phyloP scores from a whole-genome alignment of 1,284 basidiomycete species.

The Ganoderma meredithae region DNA sequence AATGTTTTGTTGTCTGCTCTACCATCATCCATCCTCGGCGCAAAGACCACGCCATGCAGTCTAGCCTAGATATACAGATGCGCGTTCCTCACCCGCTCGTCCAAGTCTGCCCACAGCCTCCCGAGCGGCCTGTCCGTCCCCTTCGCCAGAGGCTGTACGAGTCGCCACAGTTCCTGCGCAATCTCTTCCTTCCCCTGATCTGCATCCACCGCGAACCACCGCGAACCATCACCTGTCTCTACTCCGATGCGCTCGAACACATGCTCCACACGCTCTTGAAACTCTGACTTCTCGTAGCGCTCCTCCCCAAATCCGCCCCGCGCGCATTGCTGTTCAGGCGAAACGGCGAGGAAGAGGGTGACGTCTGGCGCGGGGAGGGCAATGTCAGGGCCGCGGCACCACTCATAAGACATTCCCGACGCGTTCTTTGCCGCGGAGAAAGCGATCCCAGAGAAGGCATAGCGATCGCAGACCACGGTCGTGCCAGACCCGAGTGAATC shows the following conservation, averaged over 20 bases:
- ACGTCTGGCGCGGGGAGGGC: constrained; percentile 91
- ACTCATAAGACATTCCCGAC: constrained; percentile 59
- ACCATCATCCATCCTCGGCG: not conserved
- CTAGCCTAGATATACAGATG: constrained; percentile 38
- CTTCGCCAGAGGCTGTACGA: constrained; percentile 52
- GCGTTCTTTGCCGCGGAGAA: constrained; percentile 89
- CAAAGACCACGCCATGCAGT: constrained; percentile 15
- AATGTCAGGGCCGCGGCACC: constrained; percentile 88
- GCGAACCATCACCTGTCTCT: constrained; percentile 52
- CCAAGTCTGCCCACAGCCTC: constrained; percentile 52
- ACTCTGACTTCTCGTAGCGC: constrained; percentile 83
- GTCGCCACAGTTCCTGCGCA: constrained; percentile 61
- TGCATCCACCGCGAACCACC: constrained; percentile 77
- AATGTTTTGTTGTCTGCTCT: not conserved
- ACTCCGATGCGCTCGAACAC: constrained; percentile 70
- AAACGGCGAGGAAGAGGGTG: constrained; percentile 87
- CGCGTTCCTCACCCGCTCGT: constrained; percentile 33
- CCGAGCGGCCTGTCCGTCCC: constrained; percentile 47
- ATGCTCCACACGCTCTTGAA: constrained; percentile 74
- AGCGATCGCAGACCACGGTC: constrained; percentile 90
- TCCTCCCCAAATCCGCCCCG: constrained; percentile 94
- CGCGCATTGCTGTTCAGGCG: constrained; percentile 71
- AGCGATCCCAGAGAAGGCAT: constrained; percentile 96
- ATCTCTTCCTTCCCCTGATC: constrained; percentile 65
- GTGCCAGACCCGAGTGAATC: constrained; percentile 70